Base-by-base conservation (phyloP, 169 alveolate genomes). In the Plasmodium berghei region DNA sequence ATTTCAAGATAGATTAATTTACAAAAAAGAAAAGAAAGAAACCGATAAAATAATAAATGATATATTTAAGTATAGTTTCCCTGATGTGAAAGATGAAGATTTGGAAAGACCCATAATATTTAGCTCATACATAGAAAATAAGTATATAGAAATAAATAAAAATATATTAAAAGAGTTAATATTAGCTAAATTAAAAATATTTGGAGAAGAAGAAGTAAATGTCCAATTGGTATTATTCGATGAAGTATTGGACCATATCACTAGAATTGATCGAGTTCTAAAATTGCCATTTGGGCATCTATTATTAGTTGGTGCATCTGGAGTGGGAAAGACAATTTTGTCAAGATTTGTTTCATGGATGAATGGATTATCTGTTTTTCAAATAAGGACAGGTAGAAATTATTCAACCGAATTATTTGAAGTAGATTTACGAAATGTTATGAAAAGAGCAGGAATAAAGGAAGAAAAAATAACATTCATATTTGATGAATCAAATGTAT, bases 221-320 rank as follows among this genome's bases (percentile, higher is more conserved):
- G 98, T 97, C 22, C 98, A 98, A 54, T 95, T 98, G 55, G 99
- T 97, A 48, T 96, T 98, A 12, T 97, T 97, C 87, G 99, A 97
- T 92, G 97, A 97, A 6, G 99, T 97, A 9, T 93, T 98, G 67
- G 99, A 98, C 85, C 99, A 98, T 86, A 97, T 98, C 71, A 93
- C 98, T 34, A 94, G 99, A 88, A 98, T 98, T 61, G 99, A 98
- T 85, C 93, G 99, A 89, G 99, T 98, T 12, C 93, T 98, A 28
- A 93, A 98, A 89, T 98, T 98, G 90, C 99, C 99, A 3, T 90
- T 98, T 20, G 99, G 99, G 9, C 99, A 98, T 93, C 93, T 98
- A 45, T 92, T 96, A 58, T 92, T 97, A 6, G 98, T 98, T 12
- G 99, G 99, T 28, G 98, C 99, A n/a, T 97, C 99, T n/a, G 99